Conservation (phyloP, 1,284 basidiomycete species). For the Tranzscheliella williamsii region DNA sequence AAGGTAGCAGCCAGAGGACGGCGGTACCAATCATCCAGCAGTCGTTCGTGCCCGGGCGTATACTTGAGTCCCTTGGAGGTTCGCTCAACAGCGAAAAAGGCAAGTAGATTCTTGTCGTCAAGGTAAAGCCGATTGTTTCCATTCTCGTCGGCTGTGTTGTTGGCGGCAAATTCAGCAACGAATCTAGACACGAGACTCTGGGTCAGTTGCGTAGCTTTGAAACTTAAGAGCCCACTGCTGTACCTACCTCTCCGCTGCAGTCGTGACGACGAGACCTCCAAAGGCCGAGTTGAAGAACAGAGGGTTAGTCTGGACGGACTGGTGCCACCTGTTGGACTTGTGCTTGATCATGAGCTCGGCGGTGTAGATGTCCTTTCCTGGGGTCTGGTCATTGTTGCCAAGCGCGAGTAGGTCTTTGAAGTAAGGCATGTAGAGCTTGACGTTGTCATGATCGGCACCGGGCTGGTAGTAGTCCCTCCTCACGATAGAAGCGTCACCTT, state of each 20-base stretch:
- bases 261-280: constrained; percentile 43
- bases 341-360: constrained; percentile 39
- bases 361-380: constrained; percentile 41
- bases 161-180: constrained; percentile 44
- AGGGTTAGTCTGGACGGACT: constrained; percentile 39
- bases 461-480: constrained; percentile 47
- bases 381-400: constrained; percentile 30
- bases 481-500: constrained; percentile 43
- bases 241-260: constrained; percentile 43
- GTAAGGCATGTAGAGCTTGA: constrained; percentile 31
- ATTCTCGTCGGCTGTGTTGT: constrained; percentile 41
- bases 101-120: constrained; percentile 44
- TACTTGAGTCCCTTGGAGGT: constrained; percentile 26
- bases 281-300: constrained; percentile 44
- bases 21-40: constrained; percentile 32
- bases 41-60: constrained; percentile 45
- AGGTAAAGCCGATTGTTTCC: constrained; percentile 49
- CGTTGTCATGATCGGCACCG: constrained; percentile 39
- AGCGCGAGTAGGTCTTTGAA: constrained; percentile 45
- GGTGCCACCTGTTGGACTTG: constrained; percentile 34
- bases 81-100: constrained; percentile 40
- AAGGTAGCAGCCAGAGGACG: constrained; percentile 38
- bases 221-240: too few species aligned
- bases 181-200: too few species aligned
- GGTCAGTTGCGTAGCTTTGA: too few species aligned